Conservation (phyloP, 352 stramenopile species). For the Phytophthora chlamydospora region DNA sequence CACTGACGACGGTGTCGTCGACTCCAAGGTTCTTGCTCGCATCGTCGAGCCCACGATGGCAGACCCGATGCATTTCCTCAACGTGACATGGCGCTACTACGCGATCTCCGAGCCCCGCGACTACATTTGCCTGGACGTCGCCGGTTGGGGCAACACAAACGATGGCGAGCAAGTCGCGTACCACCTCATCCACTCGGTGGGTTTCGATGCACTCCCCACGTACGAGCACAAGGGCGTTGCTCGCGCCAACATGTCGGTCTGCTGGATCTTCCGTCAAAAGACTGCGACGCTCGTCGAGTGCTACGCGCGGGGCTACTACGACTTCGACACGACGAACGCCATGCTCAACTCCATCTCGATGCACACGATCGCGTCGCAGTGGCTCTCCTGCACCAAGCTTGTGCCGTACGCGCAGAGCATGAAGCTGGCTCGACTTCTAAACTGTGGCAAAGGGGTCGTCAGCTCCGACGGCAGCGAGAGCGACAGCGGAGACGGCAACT, state of each 20-base stretch:
- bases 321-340: conserved; percentile 44
- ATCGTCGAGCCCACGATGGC: conserved; percentile 43
- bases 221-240: conserved; percentile 38
- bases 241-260: conserved; percentile 52
- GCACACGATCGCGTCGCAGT: conserved; percentile 36
- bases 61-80: conserved; percentile 45
- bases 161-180: conserved; percentile 40
- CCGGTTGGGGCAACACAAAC: conserved; percentile 27
- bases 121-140: conserved; percentile 45
- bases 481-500: conserved; percentile 24
- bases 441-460: conserved; percentile 26
- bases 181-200: conserved; percentile 47
- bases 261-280: conserved; percentile 50
- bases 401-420: conserved; percentile 47
- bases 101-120: conserved; percentile 41
- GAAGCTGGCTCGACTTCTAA: conserved; percentile 46
- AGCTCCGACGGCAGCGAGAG: conserved; percentile 38
- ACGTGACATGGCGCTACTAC: conserved; percentile 44
- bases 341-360: conserved; percentile 49
- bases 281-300: conserved; percentile 35
- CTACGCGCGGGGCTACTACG: conserved; percentile 41
- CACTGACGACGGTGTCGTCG: conserved; percentile 36
- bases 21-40: conserved; percentile 35
- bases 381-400: conserved; percentile 36
- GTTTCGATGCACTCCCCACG: conserved; percentile 38